These are phyloP conservation scores for Paramecium biaurelia DNA, from an alignment of 73 alveolate genomes.

Conservation along the genomic window DNA sequence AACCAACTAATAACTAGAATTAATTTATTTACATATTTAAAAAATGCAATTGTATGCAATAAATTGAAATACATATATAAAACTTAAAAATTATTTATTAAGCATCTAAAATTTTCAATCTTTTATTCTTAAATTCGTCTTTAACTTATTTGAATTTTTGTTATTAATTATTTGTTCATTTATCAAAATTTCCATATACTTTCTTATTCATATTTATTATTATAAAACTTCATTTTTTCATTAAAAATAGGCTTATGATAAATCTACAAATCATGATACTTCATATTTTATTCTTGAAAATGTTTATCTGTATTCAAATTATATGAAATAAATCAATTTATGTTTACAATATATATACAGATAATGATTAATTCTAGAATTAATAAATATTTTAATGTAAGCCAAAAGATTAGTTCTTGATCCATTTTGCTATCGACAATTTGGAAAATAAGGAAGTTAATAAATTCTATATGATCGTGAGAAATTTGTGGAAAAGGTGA, in stretches of 20 bases:
- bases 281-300: too few species aligned
- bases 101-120: too few species aligned
- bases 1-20: too few species aligned
- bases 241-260: too few species aligned
- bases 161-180: neutral
- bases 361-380: neutral
- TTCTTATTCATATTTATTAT: neutral
- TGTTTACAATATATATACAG: neutral
- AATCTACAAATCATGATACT: too few species aligned
- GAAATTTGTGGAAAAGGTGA: conserved; percentile 78
- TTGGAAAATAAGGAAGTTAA: neutral
- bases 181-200: neutral
- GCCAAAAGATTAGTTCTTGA: conserved; percentile 38
- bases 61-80: too few species aligned
- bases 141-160: neutral
- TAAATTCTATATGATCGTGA: conserved; percentile 73
- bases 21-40: too few species aligned
- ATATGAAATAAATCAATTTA: neutral
- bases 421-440: conserved; percentile 59
- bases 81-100: too few species aligned
- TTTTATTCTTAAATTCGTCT: neutral
- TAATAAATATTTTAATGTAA: neutral
- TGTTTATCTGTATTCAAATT: too few species aligned
- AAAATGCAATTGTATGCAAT: too few species aligned
- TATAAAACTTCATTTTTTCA: too few species aligned